phyloP scores from a whole-genome alignment of 805 yeast species.

The Candida adriatica region DNA sequence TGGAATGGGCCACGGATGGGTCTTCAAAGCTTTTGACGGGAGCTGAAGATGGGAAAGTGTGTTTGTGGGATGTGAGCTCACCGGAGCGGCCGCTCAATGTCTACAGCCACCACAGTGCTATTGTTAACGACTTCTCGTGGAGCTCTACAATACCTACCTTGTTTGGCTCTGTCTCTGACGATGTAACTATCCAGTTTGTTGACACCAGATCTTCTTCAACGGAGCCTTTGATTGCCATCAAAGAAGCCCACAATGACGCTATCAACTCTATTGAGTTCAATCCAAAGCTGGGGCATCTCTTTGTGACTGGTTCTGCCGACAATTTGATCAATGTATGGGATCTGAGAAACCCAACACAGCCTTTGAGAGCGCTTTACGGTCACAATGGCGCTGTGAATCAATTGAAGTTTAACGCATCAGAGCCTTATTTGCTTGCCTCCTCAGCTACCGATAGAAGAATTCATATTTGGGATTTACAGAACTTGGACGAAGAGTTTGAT shows the following conservation, averaged over 20 bases:
- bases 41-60: conserved; percentile 59
- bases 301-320: conserved; percentile 78
- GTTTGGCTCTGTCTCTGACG: conserved; percentile 71
- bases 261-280: conserved; percentile 66
- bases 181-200: conserved; percentile 50
- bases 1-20: conserved; percentile 54
- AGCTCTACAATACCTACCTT: conserved; percentile 35
- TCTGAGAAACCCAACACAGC: conserved; percentile 50
- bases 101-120: conserved; percentile 42
- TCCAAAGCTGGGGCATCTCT: conserved; percentile 41
- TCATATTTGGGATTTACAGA: conserved; percentile 65
- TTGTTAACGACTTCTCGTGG: conserved; percentile 65
- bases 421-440: conserved; percentile 48
- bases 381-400: conserved; percentile 52
- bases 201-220: conserved; percentile 43
- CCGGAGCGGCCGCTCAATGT: conserved; percentile 37
- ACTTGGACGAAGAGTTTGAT: conserved; percentile 49
- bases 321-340: conserved; percentile 72
- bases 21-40: conserved; percentile 50
- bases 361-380: conserved; percentile 61
- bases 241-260: conserved; percentile 49
- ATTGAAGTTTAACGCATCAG: conserved; percentile 45
- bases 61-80: conserved; percentile 57
- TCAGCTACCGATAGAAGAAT: conserved; percentile 64
- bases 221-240: conserved; percentile 34